Base-by-base conservation (phyloP, 371 early-diverging fungal species). In the Apophysomyces elegans region DNA sequence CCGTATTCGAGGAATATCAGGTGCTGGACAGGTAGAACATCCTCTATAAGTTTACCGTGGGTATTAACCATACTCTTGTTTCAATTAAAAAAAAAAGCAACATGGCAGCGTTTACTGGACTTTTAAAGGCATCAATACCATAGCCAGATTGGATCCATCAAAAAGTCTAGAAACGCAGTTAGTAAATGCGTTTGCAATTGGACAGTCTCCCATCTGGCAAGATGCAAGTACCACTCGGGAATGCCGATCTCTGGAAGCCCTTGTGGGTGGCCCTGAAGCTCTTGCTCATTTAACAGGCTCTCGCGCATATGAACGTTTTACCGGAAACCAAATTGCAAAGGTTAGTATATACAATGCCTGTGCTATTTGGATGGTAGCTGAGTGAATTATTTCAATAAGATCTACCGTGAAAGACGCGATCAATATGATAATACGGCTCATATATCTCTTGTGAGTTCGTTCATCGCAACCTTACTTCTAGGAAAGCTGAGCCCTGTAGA, bases 91-190 rank as follows among this genome's bases (percentile, higher is more conserved):
- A 26, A 26, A 26, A 13, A 66, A 89, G 91, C 95, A 94, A 85
- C 95, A 94, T 56, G 93, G 93, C 11, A 90, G 90, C 72, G 92
- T 93, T 12, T 93, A 89, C 70, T 94, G 92, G 93, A 76, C 80
- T 7, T 50, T 73, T 16, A 14, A 72, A 0, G 89, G 90, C 1
- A 61, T 77, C 8, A 64, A 81, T 0, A 38, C 74, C 2, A 71
- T 92, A 13, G 47, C 41, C 0, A 7, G 57, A 0, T 67, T 92
- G 21, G 72, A 83, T 56, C 9, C 74, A 0, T 11, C 32, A 0
- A 36, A 56, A 14, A 45, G 85, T 0, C 73, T 93, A 7, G 50
- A 16, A 11, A 79, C 76, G 2, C 90, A 92, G 62, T 73, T 93
- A 26, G 56, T 66, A 37, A 61, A 79, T 37, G 88, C 84, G 0